phyloP scores from a whole-genome alignment of 2,329 filamentous ascomycete species.

The Neobulgaria alba region DNA sequence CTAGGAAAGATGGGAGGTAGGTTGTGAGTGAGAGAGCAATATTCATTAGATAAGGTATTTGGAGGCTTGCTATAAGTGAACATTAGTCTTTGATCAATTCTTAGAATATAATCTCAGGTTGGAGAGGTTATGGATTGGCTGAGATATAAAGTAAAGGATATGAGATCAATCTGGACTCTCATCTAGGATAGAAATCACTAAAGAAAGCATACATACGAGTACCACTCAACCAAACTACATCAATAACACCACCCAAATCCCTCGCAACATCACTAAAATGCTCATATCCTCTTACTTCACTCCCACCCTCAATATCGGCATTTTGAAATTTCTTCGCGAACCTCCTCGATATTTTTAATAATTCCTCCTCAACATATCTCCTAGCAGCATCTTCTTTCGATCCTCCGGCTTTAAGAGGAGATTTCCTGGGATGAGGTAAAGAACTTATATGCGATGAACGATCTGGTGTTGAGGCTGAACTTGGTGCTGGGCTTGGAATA shows the following conservation, averaged over 20 bases:
- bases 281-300: conserved; percentile 60
- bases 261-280: conserved; percentile 44
- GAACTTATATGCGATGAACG: background rate
- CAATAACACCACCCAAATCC: conserved; percentile 66
- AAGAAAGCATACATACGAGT: conserved; percentile 55
- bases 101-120: no score
- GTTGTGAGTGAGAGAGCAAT: conserved; percentile 65
- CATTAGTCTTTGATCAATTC: background rate
- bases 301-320: conserved; percentile 32
- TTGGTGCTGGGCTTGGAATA: conserved; percentile 50
- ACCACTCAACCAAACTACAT: conserved; percentile 78
- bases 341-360: conserved; percentile 46
- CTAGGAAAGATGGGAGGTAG: conserved; percentile 65
- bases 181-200: background rate
- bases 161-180: no score
- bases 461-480: conserved; percentile 36
- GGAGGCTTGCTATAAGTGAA: conserved; percentile 53
- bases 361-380: conserved; percentile 45
- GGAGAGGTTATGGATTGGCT: no score
- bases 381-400: conserved; percentile 52
- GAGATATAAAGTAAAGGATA: no score
- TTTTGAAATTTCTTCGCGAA: conserved; percentile 52
- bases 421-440: conserved; percentile 47
- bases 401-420: conserved; percentile 45
- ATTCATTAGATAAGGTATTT: conserved; percentile 76